Percentiles rank a stretch among this genome's conserved stretches.
Conservation (phyloP, 345 rosid genomes). For the Bruguiera parviflora region DNA sequence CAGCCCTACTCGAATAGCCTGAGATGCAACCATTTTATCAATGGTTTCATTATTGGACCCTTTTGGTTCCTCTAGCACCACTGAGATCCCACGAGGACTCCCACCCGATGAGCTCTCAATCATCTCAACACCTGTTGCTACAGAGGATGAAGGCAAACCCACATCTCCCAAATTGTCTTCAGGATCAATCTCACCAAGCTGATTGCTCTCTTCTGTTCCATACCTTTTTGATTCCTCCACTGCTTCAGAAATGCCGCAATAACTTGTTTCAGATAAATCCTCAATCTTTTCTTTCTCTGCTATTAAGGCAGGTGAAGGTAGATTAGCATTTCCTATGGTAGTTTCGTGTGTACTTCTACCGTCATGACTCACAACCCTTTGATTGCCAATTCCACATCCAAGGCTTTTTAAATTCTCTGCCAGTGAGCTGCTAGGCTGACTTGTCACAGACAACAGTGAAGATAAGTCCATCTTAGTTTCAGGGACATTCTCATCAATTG, state of each 20-base stretch:
- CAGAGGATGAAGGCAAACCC: background rate
- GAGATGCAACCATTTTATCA: background rate
- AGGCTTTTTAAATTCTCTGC: background rate
- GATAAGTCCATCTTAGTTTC: background rate
- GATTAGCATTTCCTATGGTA: background rate
- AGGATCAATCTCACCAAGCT: background rate
- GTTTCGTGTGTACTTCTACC: background rate
- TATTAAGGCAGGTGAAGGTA: background rate
- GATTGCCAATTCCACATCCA: background rate
- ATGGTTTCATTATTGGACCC: background rate
- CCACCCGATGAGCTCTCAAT: background rate
- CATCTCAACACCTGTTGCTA: background rate
- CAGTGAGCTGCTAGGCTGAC: background rate
- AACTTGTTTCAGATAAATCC: background rate
- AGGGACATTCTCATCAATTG: background rate
- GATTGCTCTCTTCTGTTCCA: background rate
- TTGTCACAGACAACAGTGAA: background rate
- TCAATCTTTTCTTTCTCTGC: background rate
- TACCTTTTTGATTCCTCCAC: constrained; percentile 5
- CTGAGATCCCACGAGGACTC: background rate
- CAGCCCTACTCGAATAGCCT: background rate
- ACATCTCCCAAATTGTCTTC: background rate
- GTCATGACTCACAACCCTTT: background rate
- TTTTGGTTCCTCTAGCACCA: background rate
- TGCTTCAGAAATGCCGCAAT: background rate